A percentile compares a stretch with the other conserved stretches of the same genome.
Conservation (phyloP, 1,284 basidiomycete genomes). For the Fomes fomentarius region DNA sequence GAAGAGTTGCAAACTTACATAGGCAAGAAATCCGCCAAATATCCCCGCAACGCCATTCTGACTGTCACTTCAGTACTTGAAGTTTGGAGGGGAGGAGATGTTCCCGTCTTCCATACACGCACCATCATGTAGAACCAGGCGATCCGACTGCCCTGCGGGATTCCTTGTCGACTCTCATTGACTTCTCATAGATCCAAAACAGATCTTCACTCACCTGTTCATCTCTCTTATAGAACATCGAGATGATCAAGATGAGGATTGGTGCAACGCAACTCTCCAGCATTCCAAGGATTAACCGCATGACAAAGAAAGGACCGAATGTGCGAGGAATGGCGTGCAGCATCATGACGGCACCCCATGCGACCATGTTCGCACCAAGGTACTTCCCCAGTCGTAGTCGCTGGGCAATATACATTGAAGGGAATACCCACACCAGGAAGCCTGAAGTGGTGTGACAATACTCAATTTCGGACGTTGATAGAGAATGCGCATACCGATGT, state of each 20-base stretch:
- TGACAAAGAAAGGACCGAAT: conserved; percentile 64
- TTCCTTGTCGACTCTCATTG: not conserved
- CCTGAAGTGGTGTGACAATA: conserved; percentile 40
- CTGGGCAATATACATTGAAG: conserved; percentile 68
- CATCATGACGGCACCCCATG: conserved; percentile 68
- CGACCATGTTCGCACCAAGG: conserved; percentile 60
- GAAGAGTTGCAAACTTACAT: conserved; percentile 27
- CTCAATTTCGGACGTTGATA: too few relatives aligned
- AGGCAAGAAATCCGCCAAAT: conserved; percentile 71
- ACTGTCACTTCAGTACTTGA: not conserved
- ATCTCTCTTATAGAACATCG: conserved; percentile 74
- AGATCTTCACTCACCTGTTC: conserved; percentile 56
- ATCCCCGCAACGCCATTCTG: conserved; percentile 51
- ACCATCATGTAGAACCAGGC: conserved; percentile 76
- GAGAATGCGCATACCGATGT: conserved; percentile 58
- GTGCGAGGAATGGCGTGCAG: conserved; percentile 58
- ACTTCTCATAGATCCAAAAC: not conserved
- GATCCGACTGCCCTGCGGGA: conserved; percentile 49
- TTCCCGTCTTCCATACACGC: too few relatives aligned
- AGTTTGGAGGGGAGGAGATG: too few relatives aligned
- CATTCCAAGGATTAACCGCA: conserved; percentile 69
- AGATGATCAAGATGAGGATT: conserved; percentile 63
- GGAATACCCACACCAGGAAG: conserved; percentile 67
- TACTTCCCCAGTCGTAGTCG: conserved; percentile 64
- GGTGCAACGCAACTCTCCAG: conserved; percentile 68